Base-by-base conservation (phyloP, 495 filamentous ascomycete genomes). In the Hypoxylon trugodes region DNA sequence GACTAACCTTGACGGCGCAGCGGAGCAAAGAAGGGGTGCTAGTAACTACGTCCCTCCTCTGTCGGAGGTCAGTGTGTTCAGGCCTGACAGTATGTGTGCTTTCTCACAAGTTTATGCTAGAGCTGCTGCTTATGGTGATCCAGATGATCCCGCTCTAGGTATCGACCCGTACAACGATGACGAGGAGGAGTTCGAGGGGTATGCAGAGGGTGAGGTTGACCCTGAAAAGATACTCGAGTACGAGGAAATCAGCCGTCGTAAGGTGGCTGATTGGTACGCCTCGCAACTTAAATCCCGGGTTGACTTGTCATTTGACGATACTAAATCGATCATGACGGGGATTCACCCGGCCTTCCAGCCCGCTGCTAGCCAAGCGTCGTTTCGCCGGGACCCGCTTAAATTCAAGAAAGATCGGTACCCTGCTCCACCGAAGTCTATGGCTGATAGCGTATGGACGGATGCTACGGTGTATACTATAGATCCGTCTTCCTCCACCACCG, bases 291-390 rank as follows among this genome's bases (percentile, higher is more conserved):
- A 48, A 9, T 62, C 57, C 6, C 6, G 6, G 2, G 12, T 41
- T 1, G 28, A 56, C 26, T 16, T 42, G 1, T 36, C 26, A 6
- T 19, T 19, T 1, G 64, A 70, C 21, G 60, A 63, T 43, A 16
- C 60, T n/a, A 60, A 49, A 46, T 64, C 70, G 7, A 47, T 68
- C 19, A 6, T 72, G 16, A 68, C 70, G 1, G 60, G 36, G 64
- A 53, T 68, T 0, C 70, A 72, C n/a, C 70, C 70, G 25, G 70
- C 70, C 0, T 72, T 72, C n/a, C 70, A 52, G n/a, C 60, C 56
- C 8, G 5, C 13, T 6, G 38, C 37, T 30, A 56, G 50, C 12
- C 59, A 63, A 13, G 1, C 12, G 21, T 72, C 70, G 15, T 67
- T 67, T 40, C 9, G 52, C 2, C 70, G 67, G 6, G n/a, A 25